Evolutionary conservation across 768 basidiomycete species (phyloP).

Genomic region (Pleurotus pulmonarius): DNA sequence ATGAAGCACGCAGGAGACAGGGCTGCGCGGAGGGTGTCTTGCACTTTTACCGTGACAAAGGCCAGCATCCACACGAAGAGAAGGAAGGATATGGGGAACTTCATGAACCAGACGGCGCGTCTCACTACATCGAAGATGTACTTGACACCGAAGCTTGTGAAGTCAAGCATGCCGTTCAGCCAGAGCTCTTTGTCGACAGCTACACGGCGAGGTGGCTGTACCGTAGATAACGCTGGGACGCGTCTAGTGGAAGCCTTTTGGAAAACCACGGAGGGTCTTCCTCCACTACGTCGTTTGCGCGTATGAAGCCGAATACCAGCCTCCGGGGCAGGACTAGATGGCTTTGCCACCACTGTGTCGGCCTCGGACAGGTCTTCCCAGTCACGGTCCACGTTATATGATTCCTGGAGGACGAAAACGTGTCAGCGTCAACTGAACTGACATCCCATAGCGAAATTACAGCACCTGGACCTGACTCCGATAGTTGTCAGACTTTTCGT

Average conservation of each 20-base stretch:
- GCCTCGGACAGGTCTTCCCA: background rate
- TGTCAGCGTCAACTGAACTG: too few species aligned
- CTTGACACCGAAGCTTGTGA: slow-evolving; percentile 22
- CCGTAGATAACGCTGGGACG: slow-evolving; percentile 7
- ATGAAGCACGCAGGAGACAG: slow-evolving; percentile 59
- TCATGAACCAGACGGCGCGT: slow-evolving; percentile 45
- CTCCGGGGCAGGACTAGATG: background rate
- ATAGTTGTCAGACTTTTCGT: too few species aligned
- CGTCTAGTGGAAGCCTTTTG: background rate
- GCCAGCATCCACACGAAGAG: slow-evolving; percentile 50
- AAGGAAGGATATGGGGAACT: slow-evolving; percentile 51
- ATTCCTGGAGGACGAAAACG: too few species aligned
- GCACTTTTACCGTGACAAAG: slow-evolving; percentile 36
- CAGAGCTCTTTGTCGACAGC: slow-evolving; percentile 22
- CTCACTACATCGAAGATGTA: slow-evolving; percentile 49
- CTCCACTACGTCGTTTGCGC: background rate
- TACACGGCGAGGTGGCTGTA: slow-evolving; percentile 9
- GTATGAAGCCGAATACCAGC: background rate
- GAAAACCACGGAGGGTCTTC: background rate
- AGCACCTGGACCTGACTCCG: too few species aligned
- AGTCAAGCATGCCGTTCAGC: slow-evolving; percentile 25
- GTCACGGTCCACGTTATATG: background rate
- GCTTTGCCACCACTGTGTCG: background rate
- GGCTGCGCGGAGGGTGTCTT: slow-evolving; percentile 38
- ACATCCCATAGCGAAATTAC: too few species aligned